Conservation (phyloP, 805 yeast genomes). For the Kurtzmaniella cleridarum region DNA sequence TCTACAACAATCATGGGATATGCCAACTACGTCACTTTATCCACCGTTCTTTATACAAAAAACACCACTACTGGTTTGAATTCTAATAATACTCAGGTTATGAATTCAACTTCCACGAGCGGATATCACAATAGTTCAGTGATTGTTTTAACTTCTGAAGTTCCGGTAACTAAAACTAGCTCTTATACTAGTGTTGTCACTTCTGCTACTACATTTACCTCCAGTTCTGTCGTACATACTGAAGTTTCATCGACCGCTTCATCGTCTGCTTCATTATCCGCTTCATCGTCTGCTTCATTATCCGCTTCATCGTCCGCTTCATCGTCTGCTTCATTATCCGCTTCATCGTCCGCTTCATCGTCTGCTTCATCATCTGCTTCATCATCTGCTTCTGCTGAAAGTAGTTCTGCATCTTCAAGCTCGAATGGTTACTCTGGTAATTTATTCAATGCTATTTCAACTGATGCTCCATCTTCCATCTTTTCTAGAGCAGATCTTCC, state of each 20-base stretch:
- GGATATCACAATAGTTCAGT: too few species aligned
- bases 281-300: slow-evolving; percentile 4
- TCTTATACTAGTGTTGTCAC: neutral
- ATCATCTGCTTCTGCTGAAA: slow-evolving; percentile 4
- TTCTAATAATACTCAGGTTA: neutral
- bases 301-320: slow-evolving; percentile 6
- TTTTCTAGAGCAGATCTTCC: slow-evolving; percentile 44
- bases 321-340: slow-evolving; percentile 5
- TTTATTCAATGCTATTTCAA: slow-evolving; percentile 46
- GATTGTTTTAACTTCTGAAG: too few species aligned
- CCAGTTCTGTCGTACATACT: slow-evolving; percentile 3
- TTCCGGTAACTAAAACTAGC: too few species aligned
- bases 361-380: slow-evolving; percentile 1
- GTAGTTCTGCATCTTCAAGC: neutral
- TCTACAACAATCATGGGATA: neutral
- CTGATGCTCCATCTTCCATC: slow-evolving; percentile 23
- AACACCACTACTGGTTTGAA: slow-evolving; percentile 6
- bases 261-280: neutral
- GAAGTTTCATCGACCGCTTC: neutral
- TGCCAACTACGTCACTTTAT: neutral
- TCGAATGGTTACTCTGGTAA: slow-evolving; percentile 23
- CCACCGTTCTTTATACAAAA: neutral
- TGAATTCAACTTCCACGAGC: too few species aligned
- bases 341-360: slow-evolving; percentile 4
- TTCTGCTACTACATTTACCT: neutral